Conservation (phyloP, 129 eudicot species). For the Lactuca sativa region DNA sequence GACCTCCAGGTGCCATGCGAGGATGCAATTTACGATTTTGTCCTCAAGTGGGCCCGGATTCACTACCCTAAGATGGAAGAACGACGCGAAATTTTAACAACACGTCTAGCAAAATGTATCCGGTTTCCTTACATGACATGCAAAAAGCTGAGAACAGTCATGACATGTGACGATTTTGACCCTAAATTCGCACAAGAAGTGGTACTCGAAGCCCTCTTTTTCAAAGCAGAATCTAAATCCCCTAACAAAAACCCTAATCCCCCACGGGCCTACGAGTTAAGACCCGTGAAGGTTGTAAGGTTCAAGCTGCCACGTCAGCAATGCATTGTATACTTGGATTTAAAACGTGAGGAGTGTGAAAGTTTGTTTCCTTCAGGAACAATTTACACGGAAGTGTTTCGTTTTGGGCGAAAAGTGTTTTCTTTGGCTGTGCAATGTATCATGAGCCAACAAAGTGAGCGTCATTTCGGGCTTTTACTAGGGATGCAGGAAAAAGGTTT, state of each 20-base stretch:
- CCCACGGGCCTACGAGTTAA: slow-evolving; percentile 70
- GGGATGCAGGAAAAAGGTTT: slow-evolving; percentile 83
- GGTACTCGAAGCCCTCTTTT: slow-evolving; percentile 76
- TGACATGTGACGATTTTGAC: slow-evolving; percentile 55
- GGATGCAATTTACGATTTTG: slow-evolving; percentile 72
- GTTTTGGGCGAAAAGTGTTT: slow-evolving; percentile 80
- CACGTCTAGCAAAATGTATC: slow-evolving; percentile 47
- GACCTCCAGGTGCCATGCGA: slow-evolving; percentile 78
- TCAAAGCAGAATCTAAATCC: slow-evolving; percentile 49
- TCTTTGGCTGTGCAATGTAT: slow-evolving; percentile 81
- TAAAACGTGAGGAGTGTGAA: slow-evolving; percentile 66
- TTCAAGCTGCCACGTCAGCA: slow-evolving; percentile 76
- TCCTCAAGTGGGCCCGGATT: slow-evolving; percentile 62
- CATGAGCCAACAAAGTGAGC: slow-evolving; percentile 64
- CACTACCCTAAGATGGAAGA: slow-evolving; percentile 70
- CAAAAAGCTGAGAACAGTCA: slow-evolving; percentile 61
- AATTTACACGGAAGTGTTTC: slow-evolving; percentile 75
- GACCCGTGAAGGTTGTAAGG: slow-evolving; percentile 67
- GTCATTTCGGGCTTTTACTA: slow-evolving; percentile 76
- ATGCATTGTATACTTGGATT: slow-evolving; percentile 70
- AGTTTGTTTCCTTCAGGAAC: slow-evolving; percentile 57
- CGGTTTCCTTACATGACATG: slow-evolving; percentile 86
- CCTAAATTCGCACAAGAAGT: slow-evolving; percentile 49
- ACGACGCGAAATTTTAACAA: slow-evolving; percentile 48
- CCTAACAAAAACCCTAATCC: slow-evolving; percentile 41